Percentiles rank a stretch among this genome's conserved stretches.
Conservation (phyloP, 192 early-diverging fungal species). For the Coemansia reversa region DNA sequence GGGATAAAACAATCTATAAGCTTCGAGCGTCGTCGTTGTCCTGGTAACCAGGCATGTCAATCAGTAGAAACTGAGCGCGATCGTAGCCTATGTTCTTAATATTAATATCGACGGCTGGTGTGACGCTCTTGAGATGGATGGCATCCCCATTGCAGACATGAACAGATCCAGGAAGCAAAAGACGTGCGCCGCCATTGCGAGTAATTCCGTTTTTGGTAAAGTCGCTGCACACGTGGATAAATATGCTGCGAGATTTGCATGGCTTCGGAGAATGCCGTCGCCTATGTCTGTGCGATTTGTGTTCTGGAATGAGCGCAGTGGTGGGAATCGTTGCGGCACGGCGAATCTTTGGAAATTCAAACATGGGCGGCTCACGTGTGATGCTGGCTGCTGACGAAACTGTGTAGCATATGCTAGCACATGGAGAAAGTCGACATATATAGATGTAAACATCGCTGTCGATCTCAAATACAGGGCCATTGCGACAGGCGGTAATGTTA, state of each 20-base stretch:
- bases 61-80: constrained; percentile 47
- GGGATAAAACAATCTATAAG: constrained; percentile 10
- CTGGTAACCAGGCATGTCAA: constrained; percentile 46
- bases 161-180: constrained; percentile 41
- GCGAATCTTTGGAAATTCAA: constrained; percentile 28
- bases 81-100: constrained; percentile 46
- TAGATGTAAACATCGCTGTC: constrained; percentile 56
- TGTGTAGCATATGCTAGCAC: constrained; percentile 28
- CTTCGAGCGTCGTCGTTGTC: constrained; percentile 26
- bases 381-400: constrained; percentile 2
- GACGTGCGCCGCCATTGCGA: constrained; percentile 26
- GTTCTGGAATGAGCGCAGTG: not conserved
- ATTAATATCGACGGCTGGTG: constrained; percentile 21
- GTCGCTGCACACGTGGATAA: constrained; percentile 36
- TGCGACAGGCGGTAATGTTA: constrained; percentile 11
- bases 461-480: constrained; percentile 35
- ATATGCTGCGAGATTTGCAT: constrained; percentile 23
- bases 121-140: constrained; percentile 31
- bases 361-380: constrained; percentile 38
- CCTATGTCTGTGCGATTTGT: not conserved
- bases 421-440: constrained; percentile 43
- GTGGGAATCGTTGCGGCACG: constrained; percentile 32
- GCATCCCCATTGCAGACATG: constrained; percentile 36
- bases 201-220: constrained; percentile 31
- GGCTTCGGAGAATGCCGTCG: constrained; percentile 14